Conservation (phyloP, 495 filamentous ascomycete species). For the Clavariopsis aquatica region DNA sequence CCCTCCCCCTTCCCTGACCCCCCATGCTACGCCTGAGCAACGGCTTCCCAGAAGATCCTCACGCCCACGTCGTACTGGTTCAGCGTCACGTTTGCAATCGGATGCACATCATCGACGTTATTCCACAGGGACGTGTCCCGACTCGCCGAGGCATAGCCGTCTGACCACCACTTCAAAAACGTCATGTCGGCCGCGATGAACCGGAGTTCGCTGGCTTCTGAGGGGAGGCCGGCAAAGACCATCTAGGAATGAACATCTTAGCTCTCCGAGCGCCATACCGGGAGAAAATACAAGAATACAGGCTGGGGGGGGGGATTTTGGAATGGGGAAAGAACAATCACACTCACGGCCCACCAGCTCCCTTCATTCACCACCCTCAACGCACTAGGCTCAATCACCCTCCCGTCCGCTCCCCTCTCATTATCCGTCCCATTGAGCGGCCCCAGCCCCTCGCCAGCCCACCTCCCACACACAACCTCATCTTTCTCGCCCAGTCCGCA, state of each 20-base stretch:
- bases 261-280: no score
- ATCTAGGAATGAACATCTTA: neutral
- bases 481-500: neutral
- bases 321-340: no score
- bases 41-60: constrained; percentile 1
- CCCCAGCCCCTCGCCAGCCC: neutral
- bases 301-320: no score
- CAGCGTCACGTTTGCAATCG: neutral
- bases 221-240: neutral
- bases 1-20: neutral
- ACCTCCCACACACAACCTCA: constrained; percentile 4
- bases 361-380: neutral
- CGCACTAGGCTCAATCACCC: neutral
- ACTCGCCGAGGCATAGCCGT: neutral
- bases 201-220: neutral
- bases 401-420: neutral
- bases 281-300: no score
- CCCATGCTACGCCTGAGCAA: no score
- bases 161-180: neutral
- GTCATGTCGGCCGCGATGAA: neutral
- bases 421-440: constrained; percentile 7
- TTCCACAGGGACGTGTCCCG: constrained; percentile 7
- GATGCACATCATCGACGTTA: neutral
- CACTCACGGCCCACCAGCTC: neutral
- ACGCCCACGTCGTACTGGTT: neutral